Evolutionary conservation across 208 protist species (phyloP), one percentile per base, ranked within the genome.

Genomic region (Crithidia fasciculata): DNA sequence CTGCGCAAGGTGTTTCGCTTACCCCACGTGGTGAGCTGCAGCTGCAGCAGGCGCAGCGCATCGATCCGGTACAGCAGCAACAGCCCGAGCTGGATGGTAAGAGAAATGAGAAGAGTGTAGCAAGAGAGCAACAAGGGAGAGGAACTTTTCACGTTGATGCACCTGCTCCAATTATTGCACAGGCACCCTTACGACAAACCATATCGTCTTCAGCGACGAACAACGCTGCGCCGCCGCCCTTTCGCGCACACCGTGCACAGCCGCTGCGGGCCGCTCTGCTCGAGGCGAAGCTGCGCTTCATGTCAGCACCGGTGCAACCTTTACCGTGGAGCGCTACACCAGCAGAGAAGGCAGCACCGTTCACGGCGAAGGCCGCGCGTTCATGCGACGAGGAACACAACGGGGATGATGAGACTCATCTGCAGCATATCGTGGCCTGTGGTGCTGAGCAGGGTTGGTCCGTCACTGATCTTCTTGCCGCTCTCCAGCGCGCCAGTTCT

Each of bases 211-310:
- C n/a, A n/a, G n/a, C n/a, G n/a, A n/a, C n/a, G n/a, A n/a, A n/a
- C n/a, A n/a, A n/a, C n/a, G 53, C 54, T 40, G 7, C 44, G 8
- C 44, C n/a, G 50, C 12, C 16, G 19, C 44, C 18, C 1, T 59
- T 43, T n/a, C 50, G 40, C 16, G 54, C 65, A 18, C 54, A 41
- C 36, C 5, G 8, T 2, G 40, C 50, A 6, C 53, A 18, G 12
- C 65, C 65, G 41, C 54, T 70, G 8, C 41, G 15, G 41, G 54
- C 54, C 10, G 65, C 65, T 0, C 65, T 70, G 0, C 19, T 61
- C 19, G 65, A 60, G 5, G 65, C 65, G 6, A 70, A 70, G 43
- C 65, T 61, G 43, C 52, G 65, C 5, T 70, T 70, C 10, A 3
- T 70, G 40, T 39, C 65, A 3, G 65, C 52, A 0, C 54, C 65